Conservation (phyloP, 441 rosid genomes). For the Biscutella laevigata region DNA sequence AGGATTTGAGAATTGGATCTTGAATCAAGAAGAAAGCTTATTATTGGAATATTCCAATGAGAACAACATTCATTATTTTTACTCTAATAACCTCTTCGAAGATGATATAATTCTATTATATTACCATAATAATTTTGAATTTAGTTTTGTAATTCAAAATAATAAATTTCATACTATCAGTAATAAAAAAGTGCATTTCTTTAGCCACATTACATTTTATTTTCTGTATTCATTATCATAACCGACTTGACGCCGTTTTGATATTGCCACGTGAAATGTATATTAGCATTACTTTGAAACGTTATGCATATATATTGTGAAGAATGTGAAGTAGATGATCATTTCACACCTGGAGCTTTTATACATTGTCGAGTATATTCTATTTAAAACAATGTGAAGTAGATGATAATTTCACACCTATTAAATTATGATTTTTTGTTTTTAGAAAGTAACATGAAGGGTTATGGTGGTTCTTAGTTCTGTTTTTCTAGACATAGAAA, state of each 20-base stretch:
- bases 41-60: slow-evolving; percentile 25
- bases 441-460: neutral
- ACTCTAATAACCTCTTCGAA: slow-evolving; percentile 7
- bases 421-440: neutral
- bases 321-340: too few relatives aligned
- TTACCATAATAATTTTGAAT: slow-evolving; percentile 13
- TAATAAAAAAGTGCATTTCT: neutral
- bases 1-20: slow-evolving; percentile 29
- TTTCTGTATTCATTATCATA: neutral
- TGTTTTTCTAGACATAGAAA: neutral
- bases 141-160: slow-evolving; percentile 5
- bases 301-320: too few relatives aligned
- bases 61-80: slow-evolving; percentile 12
- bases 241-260: neutral
- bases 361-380: neutral
- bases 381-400: neutral
- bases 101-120: slow-evolving; percentile 20
- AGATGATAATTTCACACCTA: neutral
- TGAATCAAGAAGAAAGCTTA: slow-evolving; percentile 24
- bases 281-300: neutral
- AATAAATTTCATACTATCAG: too few relatives aligned
- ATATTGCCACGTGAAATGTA: neutral
- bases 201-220: neutral
- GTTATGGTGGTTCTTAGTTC: neutral
- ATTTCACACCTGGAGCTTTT: too few relatives aligned